These are phyloP conservation scores for Debaryomyces udenii DNA, from an alignment of 1,139 yeast genomes.

Conservation along the genomic window DNA sequence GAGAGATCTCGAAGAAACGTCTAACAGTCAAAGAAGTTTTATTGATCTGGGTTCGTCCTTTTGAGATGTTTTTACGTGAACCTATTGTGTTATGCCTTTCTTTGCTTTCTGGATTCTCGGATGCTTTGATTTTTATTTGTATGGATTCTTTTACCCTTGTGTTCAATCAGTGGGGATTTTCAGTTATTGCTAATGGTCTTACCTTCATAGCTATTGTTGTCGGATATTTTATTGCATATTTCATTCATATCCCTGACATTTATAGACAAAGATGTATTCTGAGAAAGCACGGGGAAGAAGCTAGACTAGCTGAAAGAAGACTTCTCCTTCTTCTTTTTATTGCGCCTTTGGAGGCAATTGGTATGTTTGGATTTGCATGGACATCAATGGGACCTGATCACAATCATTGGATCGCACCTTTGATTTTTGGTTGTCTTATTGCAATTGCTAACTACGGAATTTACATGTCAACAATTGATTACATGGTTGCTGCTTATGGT, in stretches of 20 bases:
- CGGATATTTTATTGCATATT: conserved; percentile 34
- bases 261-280: conserved; percentile 24
- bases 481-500: conserved; percentile 43
- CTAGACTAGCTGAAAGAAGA: conserved; percentile 31
- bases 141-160: conserved; percentile 38
- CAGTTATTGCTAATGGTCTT: conserved; percentile 29
- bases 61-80: conserved; percentile 38
- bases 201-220: conserved; percentile 33
- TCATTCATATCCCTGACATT: conserved; percentile 28
- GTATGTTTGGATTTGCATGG: conserved; percentile 43
- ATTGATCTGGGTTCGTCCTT: conserved; percentile 37
- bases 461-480: conserved; percentile 43
- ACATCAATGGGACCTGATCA: conserved; percentile 36
- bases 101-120: conserved; percentile 38
- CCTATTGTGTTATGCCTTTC: conserved; percentile 40
- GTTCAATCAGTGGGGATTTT: conserved; percentile 28
- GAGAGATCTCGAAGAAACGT: conserved; percentile 21
- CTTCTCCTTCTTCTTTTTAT: conserved; percentile 26
- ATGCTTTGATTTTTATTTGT: conserved; percentile 40
- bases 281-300: conserved; percentile 24
- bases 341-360: conserved; percentile 39
- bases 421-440: conserved; percentile 34
- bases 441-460: conserved; percentile 40
- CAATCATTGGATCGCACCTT: conserved; percentile 40
- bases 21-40: conserved; percentile 26